Base-by-base conservation (phyloP, 139 green algal species). In the Pseudopediastrum boryanum region DNA sequence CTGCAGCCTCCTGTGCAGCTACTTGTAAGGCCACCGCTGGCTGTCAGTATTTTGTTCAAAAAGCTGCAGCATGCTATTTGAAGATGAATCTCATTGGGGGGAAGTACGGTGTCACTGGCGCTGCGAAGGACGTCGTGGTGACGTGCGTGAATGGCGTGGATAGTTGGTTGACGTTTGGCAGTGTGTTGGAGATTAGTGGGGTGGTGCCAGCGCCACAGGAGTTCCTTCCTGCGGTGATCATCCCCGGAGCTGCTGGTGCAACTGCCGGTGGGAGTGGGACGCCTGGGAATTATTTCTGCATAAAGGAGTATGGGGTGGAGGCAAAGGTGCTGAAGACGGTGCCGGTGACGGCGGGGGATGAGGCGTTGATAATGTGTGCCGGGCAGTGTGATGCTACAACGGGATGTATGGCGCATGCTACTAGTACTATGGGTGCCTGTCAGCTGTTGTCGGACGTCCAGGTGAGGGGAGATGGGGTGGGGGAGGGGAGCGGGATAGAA, bases 61-160 rank as follows among this genome's bases (percentile, higher is more conserved):
- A 80, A 80, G 33, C 59, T 61, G 39, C 59, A 0, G 71, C 59
- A 1, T 80, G 73, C 43, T 80, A 80, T 61, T 31, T 80, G 25
- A 80, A 80, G n/a, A 80, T 71, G 59, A 43, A 80, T 21, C 39
- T 46, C 19, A 43, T 80, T 2, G 73, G 73, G 7, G 73, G 73
- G 2, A 8, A 59, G 16, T 80, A 72, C 27, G 73, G 73, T 9
- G 63, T 12, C 13, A 80, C 73, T 9, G 62, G 62, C 23, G 59
- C 73, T 8, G 38, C 59, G 1, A 48, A 25, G 10, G 59, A 71
- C 12, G 31, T 38, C 4, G 59, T 65, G 27, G 42, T 33, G 43
- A 80, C 73, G 2, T 80, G 73, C 54, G 63, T 80, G 43, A 71
- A 80, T 23, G 73, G 73, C 0, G 44, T 63, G 33, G 73, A 80